Percentiles rank a stretch among this genome's conserved stretches.
Conservation (phyloP, 2,329 filamentous ascomycete genomes). For the Rhytidhysteron rufulum region DNA sequence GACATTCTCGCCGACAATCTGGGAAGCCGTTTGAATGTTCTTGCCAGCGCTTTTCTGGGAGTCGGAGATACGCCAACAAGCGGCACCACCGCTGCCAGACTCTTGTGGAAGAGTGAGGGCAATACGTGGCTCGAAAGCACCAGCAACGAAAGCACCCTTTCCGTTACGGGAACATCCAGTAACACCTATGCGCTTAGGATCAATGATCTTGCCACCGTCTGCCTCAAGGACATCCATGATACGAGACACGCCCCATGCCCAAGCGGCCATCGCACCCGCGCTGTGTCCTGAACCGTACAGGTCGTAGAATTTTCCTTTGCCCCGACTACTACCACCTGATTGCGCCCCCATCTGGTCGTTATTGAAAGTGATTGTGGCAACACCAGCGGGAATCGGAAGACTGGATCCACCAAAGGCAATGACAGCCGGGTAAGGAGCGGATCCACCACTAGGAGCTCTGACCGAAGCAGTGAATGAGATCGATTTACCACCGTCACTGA, state of each 20-base stretch:
- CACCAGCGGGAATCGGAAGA: slow-evolving; percentile 52
- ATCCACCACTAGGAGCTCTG: slow-evolving; percentile 38
- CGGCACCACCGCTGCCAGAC: slow-evolving; percentile 58
- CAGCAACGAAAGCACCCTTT: slow-evolving; percentile 61
- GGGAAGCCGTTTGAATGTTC: slow-evolving; percentile 57
- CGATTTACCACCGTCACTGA: slow-evolving; percentile 29
- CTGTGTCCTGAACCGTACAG: slow-evolving; percentile 54
- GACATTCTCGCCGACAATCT: slow-evolving; percentile 60
- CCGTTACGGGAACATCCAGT: slow-evolving; percentile 64
- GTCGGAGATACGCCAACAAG: slow-evolving; percentile 54
- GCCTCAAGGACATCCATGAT: slow-evolving; percentile 58
- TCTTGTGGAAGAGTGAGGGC: slow-evolving; percentile 61
- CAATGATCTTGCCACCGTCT: slow-evolving; percentile 46
- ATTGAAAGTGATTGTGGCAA: slow-evolving; percentile 57
- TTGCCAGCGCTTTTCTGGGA: slow-evolving; percentile 48
- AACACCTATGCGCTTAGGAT: slow-evolving; percentile 45
- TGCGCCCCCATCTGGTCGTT: slow-evolving; percentile 58
- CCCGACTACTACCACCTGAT: slow-evolving; percentile 42
- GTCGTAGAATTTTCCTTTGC: slow-evolving; percentile 57
- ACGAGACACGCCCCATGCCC: slow-evolving; percentile 61
- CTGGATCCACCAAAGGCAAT: slow-evolving; percentile 54
- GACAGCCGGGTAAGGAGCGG: slow-evolving; percentile 53
- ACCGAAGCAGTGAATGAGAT: slow-evolving; percentile 35
- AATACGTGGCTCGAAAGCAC: slow-evolving; percentile 56
- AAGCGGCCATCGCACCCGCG: slow-evolving; percentile 58